Conservation (phyloP, 495 filamentous ascomycete genomes). For the Aspergillus kassunensis region DNA sequence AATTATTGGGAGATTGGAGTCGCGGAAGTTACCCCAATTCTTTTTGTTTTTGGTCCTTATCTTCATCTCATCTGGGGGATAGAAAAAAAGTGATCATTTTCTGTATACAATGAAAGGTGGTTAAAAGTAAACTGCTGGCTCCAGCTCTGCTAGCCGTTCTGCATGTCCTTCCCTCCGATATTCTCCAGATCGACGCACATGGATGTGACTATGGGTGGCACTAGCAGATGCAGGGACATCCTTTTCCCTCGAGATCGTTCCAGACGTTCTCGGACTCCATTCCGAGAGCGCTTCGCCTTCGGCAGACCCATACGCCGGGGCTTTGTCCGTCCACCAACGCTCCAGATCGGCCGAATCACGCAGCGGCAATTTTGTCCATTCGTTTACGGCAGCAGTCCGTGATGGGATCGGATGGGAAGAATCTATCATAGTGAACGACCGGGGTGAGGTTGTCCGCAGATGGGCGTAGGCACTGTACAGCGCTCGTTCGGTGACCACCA, state of each 20-base stretch:
- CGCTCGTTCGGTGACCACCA: constrained; percentile 20
- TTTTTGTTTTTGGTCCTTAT: not conserved
- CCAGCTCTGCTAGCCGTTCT: constrained; percentile 9
- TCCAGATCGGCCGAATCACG: constrained; percentile 8
- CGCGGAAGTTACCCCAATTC: not conserved
- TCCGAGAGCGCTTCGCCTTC: constrained; percentile 2
- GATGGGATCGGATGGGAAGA: not conserved
- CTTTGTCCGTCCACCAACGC: constrained; percentile 17
- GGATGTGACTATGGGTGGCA: not conserved
- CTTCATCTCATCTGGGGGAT: not conserved
- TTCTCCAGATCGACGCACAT: not conserved
- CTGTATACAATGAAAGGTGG: not conserved
- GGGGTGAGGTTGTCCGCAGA: constrained; percentile 9
- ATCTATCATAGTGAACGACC: not conserved
- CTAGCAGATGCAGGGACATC: not conserved
- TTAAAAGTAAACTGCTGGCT: constrained; percentile 15
- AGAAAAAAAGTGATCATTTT: not conserved
- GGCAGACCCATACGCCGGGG: constrained; percentile 9
- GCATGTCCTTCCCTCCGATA: constrained; percentile 8
- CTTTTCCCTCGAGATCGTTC: not conserved
- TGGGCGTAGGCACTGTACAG: constrained; percentile 15
- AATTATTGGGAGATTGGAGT: too few relatives aligned
- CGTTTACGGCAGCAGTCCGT: constrained; percentile 9
- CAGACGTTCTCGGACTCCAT: not conserved
- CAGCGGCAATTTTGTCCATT: constrained; percentile 19